A percentile compares a stretch with the other conserved stretches of the same genome.
Conservation (phyloP, 306 rosid genomes). For the Dryas drummondii region DNA sequence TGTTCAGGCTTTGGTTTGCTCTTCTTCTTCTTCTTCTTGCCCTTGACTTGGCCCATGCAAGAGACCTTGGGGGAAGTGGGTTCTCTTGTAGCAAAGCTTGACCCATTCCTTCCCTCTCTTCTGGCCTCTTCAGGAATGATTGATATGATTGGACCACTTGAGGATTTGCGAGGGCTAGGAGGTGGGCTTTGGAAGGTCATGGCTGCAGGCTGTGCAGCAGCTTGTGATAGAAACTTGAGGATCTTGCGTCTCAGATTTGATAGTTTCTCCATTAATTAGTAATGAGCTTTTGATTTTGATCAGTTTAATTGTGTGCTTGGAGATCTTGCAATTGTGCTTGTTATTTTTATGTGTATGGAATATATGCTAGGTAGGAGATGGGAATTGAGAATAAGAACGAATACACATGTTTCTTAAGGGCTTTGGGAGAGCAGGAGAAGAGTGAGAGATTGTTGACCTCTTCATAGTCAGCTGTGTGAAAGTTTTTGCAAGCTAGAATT, state of each 20-base stretch:
- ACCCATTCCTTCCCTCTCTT: slow-evolving; percentile 32
- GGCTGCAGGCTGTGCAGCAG: slow-evolving; percentile 17
- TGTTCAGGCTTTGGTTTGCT: slow-evolving; percentile 2
- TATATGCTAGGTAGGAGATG: no score
- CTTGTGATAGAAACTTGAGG: slow-evolving; percentile 41
- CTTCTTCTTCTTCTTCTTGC: slow-evolving; percentile 32
- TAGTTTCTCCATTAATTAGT: slow-evolving; percentile 39
- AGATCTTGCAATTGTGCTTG: neutral
- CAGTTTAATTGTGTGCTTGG: neutral
- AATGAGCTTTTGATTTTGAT: neutral
- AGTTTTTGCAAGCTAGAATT: neutral
- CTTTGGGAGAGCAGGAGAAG: neutral
- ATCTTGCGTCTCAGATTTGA: slow-evolving; percentile 25
- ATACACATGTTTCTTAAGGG: neutral
- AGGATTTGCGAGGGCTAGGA: slow-evolving; percentile 36
- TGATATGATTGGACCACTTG: slow-evolving; percentile 21
- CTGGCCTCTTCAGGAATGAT: slow-evolving; percentile 54
- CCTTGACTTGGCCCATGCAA: slow-evolving; percentile 56
- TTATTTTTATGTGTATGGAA: no score
- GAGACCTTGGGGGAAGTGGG: slow-evolving; percentile 64
- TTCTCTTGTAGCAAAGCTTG: slow-evolving; percentile 38
- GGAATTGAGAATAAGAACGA: no score
- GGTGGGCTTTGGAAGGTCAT: slow-evolving; percentile 33
- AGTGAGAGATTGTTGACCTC: neutral
- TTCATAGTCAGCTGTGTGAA: neutral